A percentile compares a stretch with the other conserved stretches of the same genome.
These are phyloP conservation scores for Phytopythium chamaehyphon DNA, from an alignment of 352 stramenopile species.

Conservation along the genomic window DNA sequence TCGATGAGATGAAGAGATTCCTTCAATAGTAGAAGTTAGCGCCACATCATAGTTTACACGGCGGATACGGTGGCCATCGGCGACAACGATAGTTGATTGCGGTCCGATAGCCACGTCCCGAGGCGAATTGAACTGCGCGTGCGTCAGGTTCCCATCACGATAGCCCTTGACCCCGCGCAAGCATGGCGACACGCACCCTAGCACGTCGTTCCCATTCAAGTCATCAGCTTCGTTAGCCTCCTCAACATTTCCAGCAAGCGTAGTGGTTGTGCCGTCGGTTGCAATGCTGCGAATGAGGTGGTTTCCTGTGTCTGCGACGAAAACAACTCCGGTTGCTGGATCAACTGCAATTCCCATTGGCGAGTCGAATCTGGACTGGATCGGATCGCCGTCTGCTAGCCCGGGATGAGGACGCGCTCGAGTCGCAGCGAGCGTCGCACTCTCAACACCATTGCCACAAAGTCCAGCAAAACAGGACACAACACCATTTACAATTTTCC, in stretches of 20 bases:
- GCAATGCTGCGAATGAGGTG: conserved; percentile 89
- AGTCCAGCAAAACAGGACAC: conserved; percentile 88
- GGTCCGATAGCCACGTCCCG: conserved; percentile 85
- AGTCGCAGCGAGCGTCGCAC: conserved; percentile 21
- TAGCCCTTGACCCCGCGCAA: conserved; percentile 86
- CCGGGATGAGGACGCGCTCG: conserved; percentile 74
- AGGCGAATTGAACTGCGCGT: conserved; percentile 91
- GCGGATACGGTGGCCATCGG: conserved; percentile 87
- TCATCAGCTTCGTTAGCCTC: conserved; percentile 59
- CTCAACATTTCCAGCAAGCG: conserved; percentile 55
- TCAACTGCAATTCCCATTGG: conserved; percentile 88
- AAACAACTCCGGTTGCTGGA: conserved; percentile 70
- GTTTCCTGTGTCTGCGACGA: conserved; percentile 96
- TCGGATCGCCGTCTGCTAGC: conserved; percentile 81
- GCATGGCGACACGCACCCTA: conserved; percentile 89
- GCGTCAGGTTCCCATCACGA: conserved; percentile 83
- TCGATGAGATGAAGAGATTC: conserved; percentile 52
- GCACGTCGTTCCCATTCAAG: conserved; percentile 57
- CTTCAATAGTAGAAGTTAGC: conserved; percentile 52
- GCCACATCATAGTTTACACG: conserved; percentile 72
- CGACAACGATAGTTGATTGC: conserved; percentile 84
- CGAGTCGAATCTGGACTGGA: conserved; percentile 87
- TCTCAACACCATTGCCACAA: conserved; percentile 79
- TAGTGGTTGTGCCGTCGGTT: conserved; percentile 57
- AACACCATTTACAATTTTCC: conserved; percentile 51